Evolutionary conservation across 345 rosid genomes (phyloP).

Genomic region (Populus alba): DNA sequence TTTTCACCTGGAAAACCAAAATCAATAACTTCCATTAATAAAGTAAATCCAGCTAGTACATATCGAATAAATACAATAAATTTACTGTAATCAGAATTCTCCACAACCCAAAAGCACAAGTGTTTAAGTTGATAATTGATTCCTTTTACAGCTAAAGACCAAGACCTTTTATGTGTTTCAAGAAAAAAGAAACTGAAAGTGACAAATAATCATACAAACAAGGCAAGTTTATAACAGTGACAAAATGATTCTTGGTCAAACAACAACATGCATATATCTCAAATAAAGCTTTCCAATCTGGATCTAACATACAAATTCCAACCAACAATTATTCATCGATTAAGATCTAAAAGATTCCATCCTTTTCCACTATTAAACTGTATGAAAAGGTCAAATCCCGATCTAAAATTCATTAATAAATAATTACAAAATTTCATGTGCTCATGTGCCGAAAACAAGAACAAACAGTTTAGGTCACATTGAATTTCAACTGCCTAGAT

Average conservation of each 20-base stretch:
- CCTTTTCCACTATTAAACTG: neutral
- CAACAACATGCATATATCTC: neutral
- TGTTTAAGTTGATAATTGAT: neutral
- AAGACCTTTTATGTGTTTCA: neutral
- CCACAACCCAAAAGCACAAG: neutral
- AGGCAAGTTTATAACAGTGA: neutral
- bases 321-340: neutral
- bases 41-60: neutral
- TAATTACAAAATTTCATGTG: neutral
- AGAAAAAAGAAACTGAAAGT: neutral
- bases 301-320: neutral
- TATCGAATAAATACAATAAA: neutral
- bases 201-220: neutral
- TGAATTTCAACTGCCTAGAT: neutral
- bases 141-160: neutral
- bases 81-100: neutral
- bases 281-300: neutral
- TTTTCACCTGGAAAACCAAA: conserved; percentile 49
- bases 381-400: neutral
- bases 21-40: neutral
- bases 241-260: neutral
- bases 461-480: neutral
- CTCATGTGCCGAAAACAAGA: neutral
- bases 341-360: neutral
- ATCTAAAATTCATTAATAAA: no score